These are phyloP conservation scores for Pulicaria dysenterica DNA, from an alignment of 129 eudicot genomes.

Conservation along the genomic window DNA sequence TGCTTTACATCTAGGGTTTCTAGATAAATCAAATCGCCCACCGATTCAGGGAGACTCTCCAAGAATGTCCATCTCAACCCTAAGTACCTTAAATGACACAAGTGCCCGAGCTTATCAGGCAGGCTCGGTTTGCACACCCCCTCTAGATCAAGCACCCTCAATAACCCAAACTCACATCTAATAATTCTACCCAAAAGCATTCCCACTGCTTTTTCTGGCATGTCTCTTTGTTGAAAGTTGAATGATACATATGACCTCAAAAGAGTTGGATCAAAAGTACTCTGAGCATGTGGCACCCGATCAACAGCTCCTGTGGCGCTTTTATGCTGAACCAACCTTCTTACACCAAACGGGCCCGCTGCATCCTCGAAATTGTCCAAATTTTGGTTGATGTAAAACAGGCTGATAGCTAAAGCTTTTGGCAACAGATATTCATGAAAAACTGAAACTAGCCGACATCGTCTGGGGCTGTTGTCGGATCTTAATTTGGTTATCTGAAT, in stretches of 20 bases:
- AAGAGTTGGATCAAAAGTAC: slow-evolving; percentile 24
- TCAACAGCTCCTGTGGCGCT: slow-evolving; percentile 22
- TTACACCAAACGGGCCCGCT: slow-evolving; percentile 29
- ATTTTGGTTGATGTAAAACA: slow-evolving; percentile 48
- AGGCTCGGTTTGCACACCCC: slow-evolving; percentile 53
- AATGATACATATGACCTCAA: slow-evolving; percentile 59
- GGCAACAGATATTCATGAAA: slow-evolving; percentile 49
- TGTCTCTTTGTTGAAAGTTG: slow-evolving; percentile 43
- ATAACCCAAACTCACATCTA: slow-evolving; percentile 32
- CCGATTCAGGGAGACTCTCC: slow-evolving; percentile 56
- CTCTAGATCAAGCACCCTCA: slow-evolving; percentile 75
- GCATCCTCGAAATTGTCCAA: slow-evolving; percentile 9
- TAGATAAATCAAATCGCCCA: slow-evolving; percentile 48
- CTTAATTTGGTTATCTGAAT: slow-evolving; percentile 52
- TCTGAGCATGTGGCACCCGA: slow-evolving; percentile 23
- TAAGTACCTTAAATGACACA: slow-evolving; percentile 58
- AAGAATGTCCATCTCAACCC: slow-evolving; percentile 61
- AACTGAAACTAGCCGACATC: slow-evolving; percentile 48
- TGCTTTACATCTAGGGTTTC: slow-evolving; percentile 73
- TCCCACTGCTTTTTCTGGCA: slow-evolving; percentile 51
- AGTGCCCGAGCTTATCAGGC: slow-evolving; percentile 54
- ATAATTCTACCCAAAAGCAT: slow-evolving; percentile 38
- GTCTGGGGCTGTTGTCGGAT: slow-evolving; percentile 58
- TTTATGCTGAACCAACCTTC: slow-evolving; percentile 45
- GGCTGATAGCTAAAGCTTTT: slow-evolving; percentile 46